These are phyloP conservation scores for Vanrija sp. DNA, from an alignment of 1,284 basidiomycete genomes.

Conservation along the genomic window DNA sequence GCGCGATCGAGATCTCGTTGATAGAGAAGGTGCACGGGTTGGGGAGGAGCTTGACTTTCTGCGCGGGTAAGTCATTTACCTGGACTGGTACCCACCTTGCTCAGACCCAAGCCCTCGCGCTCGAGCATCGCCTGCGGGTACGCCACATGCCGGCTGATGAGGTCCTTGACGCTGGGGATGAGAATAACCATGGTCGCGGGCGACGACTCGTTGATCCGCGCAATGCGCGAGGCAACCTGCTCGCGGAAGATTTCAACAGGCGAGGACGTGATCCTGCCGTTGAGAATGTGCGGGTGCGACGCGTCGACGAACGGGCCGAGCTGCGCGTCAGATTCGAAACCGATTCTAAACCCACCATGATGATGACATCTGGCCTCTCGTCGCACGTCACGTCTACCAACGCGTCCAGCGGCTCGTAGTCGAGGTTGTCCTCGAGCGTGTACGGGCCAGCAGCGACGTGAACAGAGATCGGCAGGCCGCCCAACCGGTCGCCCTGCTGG, in stretches of 20 bases:
- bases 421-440: slow-evolving; percentile 70
- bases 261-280: slow-evolving; percentile 64
- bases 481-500: slow-evolving; percentile 42
- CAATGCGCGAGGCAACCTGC: slow-evolving; percentile 62
- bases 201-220: slow-evolving; percentile 58
- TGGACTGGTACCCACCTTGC: slow-evolving; percentile 40
- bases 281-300: slow-evolving; percentile 66
- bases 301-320: slow-evolving; percentile 85
- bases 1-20: slow-evolving; percentile 75
- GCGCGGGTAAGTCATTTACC: neutral
- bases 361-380: slow-evolving; percentile 67
- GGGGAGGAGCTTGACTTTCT: slow-evolving; percentile 75
- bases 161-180: slow-evolving; percentile 76
- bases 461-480: slow-evolving; percentile 58
- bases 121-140: slow-evolving; percentile 79
- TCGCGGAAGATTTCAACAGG: slow-evolving; percentile 67
- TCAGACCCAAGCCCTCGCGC: slow-evolving; percentile 47
- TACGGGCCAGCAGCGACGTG: slow-evolving; percentile 75
- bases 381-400: slow-evolving; percentile 59
- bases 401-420: slow-evolving; percentile 64
- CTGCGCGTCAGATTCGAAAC: slow-evolving; percentile 50
- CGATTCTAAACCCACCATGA: slow-evolving; percentile 61
- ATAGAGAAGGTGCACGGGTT: slow-evolving; percentile 82
- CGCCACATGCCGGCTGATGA: slow-evolving; percentile 72
- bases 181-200: slow-evolving; percentile 69